Evolutionary conservation across 768 basidiomycete species (phyloP).

Genomic region (Gyrodon lividus): DNA sequence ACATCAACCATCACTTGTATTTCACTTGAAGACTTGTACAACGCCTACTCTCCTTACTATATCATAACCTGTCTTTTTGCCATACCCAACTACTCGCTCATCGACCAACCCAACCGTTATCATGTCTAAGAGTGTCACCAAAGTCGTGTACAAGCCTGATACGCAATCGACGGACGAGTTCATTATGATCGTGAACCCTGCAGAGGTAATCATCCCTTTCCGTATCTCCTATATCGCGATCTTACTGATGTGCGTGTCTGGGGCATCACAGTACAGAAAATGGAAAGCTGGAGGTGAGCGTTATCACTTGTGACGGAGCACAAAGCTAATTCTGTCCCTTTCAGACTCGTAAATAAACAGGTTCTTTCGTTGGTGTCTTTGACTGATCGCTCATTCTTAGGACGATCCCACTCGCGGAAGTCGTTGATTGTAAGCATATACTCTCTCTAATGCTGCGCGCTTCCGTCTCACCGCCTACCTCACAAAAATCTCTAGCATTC

Average conservation of each 20-base stretch:
- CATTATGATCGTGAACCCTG: slow-evolving; percentile 63
- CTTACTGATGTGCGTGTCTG: slow-evolving; percentile 9
- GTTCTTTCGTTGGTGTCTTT: slow-evolving; percentile 1
- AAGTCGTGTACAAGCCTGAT: slow-evolving; percentile 81
- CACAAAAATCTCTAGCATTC: slow-evolving; percentile 50
- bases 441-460: neutral
- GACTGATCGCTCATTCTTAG: slow-evolving; percentile 34
- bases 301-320: neutral
- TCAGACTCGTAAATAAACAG: slow-evolving; percentile 58
- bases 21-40: neutral
- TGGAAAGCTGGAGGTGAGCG: slow-evolving; percentile 77
- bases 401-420: slow-evolving; percentile 65
- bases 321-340: slow-evolving; percentile 13
- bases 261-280: slow-evolving; percentile 56
- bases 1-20: slow-evolving; percentile 4
- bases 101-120: slow-evolving; percentile 7
- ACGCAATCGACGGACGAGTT: slow-evolving; percentile 71
- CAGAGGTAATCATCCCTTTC: slow-evolving; percentile 47
- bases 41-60: slow-evolving; percentile 6
- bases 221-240: slow-evolving; percentile 1
- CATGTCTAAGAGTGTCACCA: slow-evolving; percentile 52
- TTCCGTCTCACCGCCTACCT: neutral
- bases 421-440: slow-evolving; percentile 72
- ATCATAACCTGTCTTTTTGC: slow-evolving; percentile 12
- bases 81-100: slow-evolving; percentile 11